These are phyloP conservation scores for Bipolaris oryzae DNA, from an alignment of 2,329 filamentous ascomycete genomes.

Conservation along the genomic window DNA sequence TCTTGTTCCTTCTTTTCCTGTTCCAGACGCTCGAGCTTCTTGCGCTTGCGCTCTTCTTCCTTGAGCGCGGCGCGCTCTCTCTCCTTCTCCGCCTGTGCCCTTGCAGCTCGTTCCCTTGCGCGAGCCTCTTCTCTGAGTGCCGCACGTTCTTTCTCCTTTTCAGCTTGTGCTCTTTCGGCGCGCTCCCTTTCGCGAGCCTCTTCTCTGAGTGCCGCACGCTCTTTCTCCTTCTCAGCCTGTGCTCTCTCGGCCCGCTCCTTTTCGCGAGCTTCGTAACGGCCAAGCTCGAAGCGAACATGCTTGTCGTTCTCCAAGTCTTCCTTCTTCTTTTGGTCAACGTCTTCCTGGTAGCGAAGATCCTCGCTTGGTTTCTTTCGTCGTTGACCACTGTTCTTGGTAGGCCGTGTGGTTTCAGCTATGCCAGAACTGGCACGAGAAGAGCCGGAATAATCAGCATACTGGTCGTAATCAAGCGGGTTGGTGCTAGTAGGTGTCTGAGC, in stretches of 20 bases:
- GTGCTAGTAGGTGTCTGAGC: slow-evolving; percentile 16
- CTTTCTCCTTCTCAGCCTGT: slow-evolving; percentile 30
- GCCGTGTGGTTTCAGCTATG: slow-evolving; percentile 31
- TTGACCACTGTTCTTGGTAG: slow-evolving; percentile 28
- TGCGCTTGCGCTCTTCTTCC: slow-evolving; percentile 5
- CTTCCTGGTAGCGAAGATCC: slow-evolving; percentile 31
- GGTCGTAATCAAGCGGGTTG: slow-evolving; percentile 31
- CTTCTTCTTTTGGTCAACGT: slow-evolving; percentile 26
- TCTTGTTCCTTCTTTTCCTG: slow-evolving; percentile 11
- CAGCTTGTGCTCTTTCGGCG: slow-evolving; percentile 24
- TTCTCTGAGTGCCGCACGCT: slow-evolving; percentile 25
- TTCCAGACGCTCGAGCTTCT: slow-evolving; percentile 4
- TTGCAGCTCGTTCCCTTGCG: slow-evolving; percentile 27
- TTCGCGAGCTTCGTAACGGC: slow-evolving; percentile 29
- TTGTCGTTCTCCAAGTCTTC: slow-evolving; percentile 28
- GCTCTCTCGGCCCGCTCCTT: slow-evolving; percentile 28
- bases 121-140: slow-evolving; percentile 26
- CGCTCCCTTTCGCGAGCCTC: slow-evolving; percentile 27
- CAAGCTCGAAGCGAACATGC: slow-evolving; percentile 37
- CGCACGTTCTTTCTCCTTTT: slow-evolving; percentile 26
- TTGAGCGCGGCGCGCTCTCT: slow-evolving; percentile 18
- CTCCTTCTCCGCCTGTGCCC: slow-evolving; percentile 24
- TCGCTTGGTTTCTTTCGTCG: slow-evolving; percentile 28
- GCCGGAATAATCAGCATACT: slow-evolving; percentile 23
- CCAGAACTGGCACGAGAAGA: slow-evolving; percentile 30